These are phyloP conservation scores for Solanum etuberosum DNA, from an alignment of 257 asterid species.

Conservation along the genomic window DNA sequence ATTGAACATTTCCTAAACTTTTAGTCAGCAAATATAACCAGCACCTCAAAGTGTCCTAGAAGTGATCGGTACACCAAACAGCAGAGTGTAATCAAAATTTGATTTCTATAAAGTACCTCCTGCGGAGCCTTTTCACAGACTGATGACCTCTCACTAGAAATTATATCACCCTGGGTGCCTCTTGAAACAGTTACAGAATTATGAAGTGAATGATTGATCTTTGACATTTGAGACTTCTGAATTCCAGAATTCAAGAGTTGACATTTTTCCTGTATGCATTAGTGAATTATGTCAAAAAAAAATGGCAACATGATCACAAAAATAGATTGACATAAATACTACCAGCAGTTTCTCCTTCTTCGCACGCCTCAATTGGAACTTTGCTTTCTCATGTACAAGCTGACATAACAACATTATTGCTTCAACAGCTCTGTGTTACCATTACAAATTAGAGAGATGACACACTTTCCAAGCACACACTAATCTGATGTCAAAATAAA, in stretches of 20 bases:
- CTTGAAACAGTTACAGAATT: conserved; percentile 7
- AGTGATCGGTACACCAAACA: background rate
- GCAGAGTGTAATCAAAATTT: background rate
- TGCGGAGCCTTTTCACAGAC: conserved; percentile 16
- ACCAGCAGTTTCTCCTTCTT: conserved; percentile 63
- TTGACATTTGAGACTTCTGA: conserved; percentile 41
- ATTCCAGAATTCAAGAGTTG: conserved; percentile 41
- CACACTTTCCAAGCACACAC: background rate
- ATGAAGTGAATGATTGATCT: conserved; percentile 20
- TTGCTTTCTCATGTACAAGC: conserved; percentile 56
- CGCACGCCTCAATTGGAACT: conserved; percentile 45
- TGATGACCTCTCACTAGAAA: conserved; percentile 14
- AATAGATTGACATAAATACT: conserved; percentile 16
- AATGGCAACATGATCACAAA: background rate
- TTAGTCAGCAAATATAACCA: background rate
- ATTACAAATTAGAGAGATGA: background rate
- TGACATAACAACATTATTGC: conserved; percentile 37
- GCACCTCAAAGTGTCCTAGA: background rate
- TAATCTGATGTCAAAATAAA: background rate
- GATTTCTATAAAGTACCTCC: background rate
- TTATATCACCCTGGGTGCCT: conserved; percentile 15
- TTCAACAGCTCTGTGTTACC: conserved; percentile 51
- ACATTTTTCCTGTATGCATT: conserved; percentile 48
- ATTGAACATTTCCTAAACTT: background rate
- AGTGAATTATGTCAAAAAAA: conserved; percentile 6